A percentile compares a stretch with the other conserved stretches of the same genome.
Evolutionary conservation across 805 yeast species (phyloP).

Genomic region (Candida awuae): DNA sequence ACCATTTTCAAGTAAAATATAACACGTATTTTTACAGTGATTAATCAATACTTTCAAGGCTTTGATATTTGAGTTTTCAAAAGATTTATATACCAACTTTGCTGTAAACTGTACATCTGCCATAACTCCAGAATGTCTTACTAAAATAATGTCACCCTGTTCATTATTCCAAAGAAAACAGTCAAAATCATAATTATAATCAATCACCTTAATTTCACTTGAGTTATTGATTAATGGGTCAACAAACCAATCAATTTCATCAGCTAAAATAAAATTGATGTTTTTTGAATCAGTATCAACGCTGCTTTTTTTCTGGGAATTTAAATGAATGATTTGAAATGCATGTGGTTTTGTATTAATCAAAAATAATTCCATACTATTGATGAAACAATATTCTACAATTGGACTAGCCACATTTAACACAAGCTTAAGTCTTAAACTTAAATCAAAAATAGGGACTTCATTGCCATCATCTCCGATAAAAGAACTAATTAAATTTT

Average conservation of each 20-base stretch:
- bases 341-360: slow-evolving; percentile 28
- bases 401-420: slow-evolving; percentile 29
- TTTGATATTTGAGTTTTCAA: neutral
- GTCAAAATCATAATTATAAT: slow-evolving; percentile 19
- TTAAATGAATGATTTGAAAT: slow-evolving; percentile 27
- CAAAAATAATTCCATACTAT: slow-evolving; percentile 21
- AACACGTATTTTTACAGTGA: slow-evolving; percentile 33
- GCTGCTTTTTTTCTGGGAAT: slow-evolving; percentile 15
- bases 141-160: slow-evolving; percentile 26
- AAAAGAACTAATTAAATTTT: slow-evolving; percentile 23
- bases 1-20: slow-evolving; percentile 33
- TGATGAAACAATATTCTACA: slow-evolving; percentile 23
- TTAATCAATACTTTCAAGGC: slow-evolving; percentile 31
- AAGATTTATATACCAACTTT: slow-evolving; percentile 16
- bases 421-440: slow-evolving; percentile 29
- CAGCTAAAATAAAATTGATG: slow-evolving; percentile 24
- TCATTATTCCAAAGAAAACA: slow-evolving; percentile 27
- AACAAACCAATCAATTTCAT: slow-evolving; percentile 28
- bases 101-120: slow-evolving; percentile 20
- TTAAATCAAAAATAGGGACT: slow-evolving; percentile 26
- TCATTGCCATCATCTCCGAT: slow-evolving; percentile 19
- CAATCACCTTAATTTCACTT: slow-evolving; percentile 12
- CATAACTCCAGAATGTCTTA: slow-evolving; percentile 5
- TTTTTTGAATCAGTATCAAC: slow-evolving; percentile 16
- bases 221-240: slow-evolving; percentile 12